Evolutionary conservation across 176 grass and related monocot genomes (phyloP).

Genomic region (Leersia perrieri): DNA sequence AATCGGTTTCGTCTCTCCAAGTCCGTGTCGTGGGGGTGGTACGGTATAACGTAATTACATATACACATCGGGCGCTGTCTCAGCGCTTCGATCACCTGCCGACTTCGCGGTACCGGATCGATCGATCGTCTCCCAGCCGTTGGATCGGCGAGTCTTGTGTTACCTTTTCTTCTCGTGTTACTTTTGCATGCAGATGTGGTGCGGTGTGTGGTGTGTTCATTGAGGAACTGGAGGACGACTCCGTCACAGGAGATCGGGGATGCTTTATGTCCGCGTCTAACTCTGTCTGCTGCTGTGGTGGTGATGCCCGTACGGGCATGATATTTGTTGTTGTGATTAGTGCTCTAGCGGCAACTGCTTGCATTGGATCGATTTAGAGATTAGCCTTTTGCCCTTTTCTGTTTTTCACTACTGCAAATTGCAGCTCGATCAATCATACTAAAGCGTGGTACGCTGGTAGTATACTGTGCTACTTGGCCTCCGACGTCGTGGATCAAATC

Average conservation of each 20-base stretch:
- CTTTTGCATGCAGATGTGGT: background rate
- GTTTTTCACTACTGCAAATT: no score
- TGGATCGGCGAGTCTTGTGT: background rate
- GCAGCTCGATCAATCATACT: background rate
- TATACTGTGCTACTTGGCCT: background rate
- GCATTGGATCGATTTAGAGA: background rate
- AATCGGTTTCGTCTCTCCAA: background rate
- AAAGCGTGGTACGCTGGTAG: background rate
- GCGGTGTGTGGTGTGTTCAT: background rate
- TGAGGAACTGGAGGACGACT: background rate
- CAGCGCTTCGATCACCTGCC: conserved; percentile 16
- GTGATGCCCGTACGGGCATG: background rate
- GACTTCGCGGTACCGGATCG: background rate
- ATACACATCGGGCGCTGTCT: background rate
- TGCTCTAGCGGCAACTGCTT: background rate
- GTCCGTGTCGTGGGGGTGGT: background rate
- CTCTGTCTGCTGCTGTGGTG: background rate
- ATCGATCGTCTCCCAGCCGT: conserved; percentile 7
- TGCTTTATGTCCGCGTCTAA: background rate
- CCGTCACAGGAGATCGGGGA: background rate
- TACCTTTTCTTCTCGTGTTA: background rate
- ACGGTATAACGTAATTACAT: no score
- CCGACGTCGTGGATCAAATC: background rate
- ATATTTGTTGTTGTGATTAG: background rate
- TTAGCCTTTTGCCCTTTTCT: no score